Evolutionary conservation across 2,329 filamentous ascomycete species (phyloP), one percentile per base, ranked within the genome.

Genomic region (Sporothrix humicola): DNA sequence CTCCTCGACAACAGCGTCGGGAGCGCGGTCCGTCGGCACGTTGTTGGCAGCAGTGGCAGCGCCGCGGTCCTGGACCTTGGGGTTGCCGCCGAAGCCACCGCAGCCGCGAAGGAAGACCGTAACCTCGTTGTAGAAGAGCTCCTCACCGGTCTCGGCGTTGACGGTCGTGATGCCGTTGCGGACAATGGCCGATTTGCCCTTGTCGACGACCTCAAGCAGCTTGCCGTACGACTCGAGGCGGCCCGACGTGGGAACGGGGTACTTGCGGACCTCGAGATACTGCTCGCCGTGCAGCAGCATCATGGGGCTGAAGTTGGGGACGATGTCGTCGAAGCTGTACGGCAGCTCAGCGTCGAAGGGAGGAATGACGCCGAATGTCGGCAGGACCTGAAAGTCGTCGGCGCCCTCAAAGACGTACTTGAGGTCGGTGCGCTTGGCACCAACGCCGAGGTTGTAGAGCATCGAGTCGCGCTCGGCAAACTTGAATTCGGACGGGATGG

Each of bases 211-310:
- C 82, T 99, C 96, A 75, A 99, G 89, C 73, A 99, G 91, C 81
- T 91, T 91, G 74, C 90, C 92, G 80, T 90, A 89, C 73, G 92
- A 93, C 78, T 93, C 82, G 69, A 97, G 91, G 73, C 90, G 91
- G 69, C 89, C 94, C 72, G 91, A 88, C 46, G 95, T 98, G 50
- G 95, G 95, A 79, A 98, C 92, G 56, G 96, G 96, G 85, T 91
- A 97, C 83, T 95, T 94, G 81, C 91, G 90, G 80, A 99, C 89
- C 84, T 99, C 96, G 76, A 99, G 93, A 85, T 95, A 99, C 83
- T 99, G 96, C 87, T 99, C 96, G 81, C 96, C 96, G 85, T 99
- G 96, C 31, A 99, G 92, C 69, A 99, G 90, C 94, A 98, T 98
- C 94, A 97, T 98, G 75, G 95, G 95, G 52, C 90, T 94, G 87